A percentile compares a stretch with the other conserved stretches of the same genome.
Conservation (phyloP, 2,329 filamentous ascomycete species). For the Fusarium sp. region DNA sequence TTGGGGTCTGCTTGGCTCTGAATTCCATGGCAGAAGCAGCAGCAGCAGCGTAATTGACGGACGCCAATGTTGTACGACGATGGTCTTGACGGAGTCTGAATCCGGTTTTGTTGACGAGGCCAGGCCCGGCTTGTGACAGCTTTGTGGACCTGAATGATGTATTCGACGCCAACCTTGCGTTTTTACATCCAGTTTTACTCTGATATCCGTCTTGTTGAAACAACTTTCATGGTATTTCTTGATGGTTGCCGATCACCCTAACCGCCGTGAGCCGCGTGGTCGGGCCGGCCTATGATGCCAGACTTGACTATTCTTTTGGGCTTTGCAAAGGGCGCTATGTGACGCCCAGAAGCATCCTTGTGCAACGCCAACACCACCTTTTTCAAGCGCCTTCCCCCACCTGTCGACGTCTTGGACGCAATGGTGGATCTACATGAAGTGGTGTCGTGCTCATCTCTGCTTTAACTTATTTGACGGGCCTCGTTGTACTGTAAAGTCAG, state of each 20-base stretch:
- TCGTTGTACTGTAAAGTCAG: slow-evolving; percentile 1
- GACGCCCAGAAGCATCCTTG: slow-evolving; percentile 39
- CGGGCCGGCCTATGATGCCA: slow-evolving; percentile 47
- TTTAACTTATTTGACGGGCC: slow-evolving; percentile 16
- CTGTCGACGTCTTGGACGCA: slow-evolving; percentile 23
- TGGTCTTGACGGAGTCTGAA: slow-evolving; percentile 29
- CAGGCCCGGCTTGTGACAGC: slow-evolving; percentile 22
- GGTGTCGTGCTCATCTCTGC: slow-evolving; percentile 37
- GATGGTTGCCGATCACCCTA: slow-evolving; percentile 41
- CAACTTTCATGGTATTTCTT: slow-evolving; percentile 29
- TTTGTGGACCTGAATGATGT: slow-evolving; percentile 45
- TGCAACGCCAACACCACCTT: slow-evolving; percentile 33
- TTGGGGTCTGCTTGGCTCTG: slow-evolving; percentile 20
- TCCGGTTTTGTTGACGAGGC: slow-evolving; percentile 40
- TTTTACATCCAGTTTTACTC: slow-evolving; percentile 34
- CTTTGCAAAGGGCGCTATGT: slow-evolving; percentile 30
- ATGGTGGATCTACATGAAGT: slow-evolving; percentile 20
- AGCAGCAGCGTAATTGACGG: slow-evolving; percentile 33
- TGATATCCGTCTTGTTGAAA: slow-evolving; percentile 14
- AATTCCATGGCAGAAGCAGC: slow-evolving; percentile 28
- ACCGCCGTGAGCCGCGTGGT: slow-evolving; percentile 36
- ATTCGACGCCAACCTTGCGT: slow-evolving; percentile 27
- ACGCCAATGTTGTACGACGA: slow-evolving; percentile 36
- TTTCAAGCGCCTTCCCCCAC: slow-evolving; percentile 33
- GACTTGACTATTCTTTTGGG: slow-evolving; percentile 38